Conservation (phyloP, 202 grass and related monocot genomes). For the Zizania palustris region DNA sequence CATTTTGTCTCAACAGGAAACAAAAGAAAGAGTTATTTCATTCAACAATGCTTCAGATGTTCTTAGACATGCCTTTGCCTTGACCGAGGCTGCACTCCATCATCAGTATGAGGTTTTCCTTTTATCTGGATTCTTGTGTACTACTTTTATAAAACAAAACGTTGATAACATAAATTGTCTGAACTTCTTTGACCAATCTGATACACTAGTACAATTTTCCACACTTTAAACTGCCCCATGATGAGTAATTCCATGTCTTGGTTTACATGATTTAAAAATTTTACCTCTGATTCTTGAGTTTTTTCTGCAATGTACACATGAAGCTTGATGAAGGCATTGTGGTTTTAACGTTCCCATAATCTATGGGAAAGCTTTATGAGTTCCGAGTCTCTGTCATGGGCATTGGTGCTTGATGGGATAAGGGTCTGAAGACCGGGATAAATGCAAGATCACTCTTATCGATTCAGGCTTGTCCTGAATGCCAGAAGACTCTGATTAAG, state of each 20-base stretch:
- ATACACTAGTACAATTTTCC: neutral
- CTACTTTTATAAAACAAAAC: neutral
- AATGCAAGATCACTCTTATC: too few species aligned
- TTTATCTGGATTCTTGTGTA: slow-evolving; percentile 44
- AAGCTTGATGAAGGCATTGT: neutral
- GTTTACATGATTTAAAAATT: neutral
- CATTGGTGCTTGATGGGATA: too few species aligned
- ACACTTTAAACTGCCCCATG: slow-evolving; percentile 24
- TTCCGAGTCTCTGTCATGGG: neutral
- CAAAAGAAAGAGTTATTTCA: slow-evolving; percentile 52
- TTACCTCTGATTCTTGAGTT: neutral
- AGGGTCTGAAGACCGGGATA: too few species aligned
- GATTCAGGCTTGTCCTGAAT: too few species aligned
- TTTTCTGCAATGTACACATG: neutral
- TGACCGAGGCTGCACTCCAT: slow-evolving; percentile 68
- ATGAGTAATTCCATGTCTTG: slow-evolving; percentile 9
- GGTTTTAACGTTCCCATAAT: slow-evolving; percentile 9
- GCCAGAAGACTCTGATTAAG: too few species aligned
- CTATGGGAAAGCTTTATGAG: slow-evolving; percentile 6
- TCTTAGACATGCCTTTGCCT: slow-evolving; percentile 63
- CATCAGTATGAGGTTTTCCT: slow-evolving; percentile 79
- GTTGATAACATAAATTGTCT: neutral
- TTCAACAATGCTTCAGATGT: slow-evolving; percentile 64
- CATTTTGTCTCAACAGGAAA: slow-evolving; percentile 56
- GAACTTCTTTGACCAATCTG: slow-evolving; percentile 7